Base-by-base conservation (phyloP, 306 rosid genomes). In the Mimosa bimucronata region DNA sequence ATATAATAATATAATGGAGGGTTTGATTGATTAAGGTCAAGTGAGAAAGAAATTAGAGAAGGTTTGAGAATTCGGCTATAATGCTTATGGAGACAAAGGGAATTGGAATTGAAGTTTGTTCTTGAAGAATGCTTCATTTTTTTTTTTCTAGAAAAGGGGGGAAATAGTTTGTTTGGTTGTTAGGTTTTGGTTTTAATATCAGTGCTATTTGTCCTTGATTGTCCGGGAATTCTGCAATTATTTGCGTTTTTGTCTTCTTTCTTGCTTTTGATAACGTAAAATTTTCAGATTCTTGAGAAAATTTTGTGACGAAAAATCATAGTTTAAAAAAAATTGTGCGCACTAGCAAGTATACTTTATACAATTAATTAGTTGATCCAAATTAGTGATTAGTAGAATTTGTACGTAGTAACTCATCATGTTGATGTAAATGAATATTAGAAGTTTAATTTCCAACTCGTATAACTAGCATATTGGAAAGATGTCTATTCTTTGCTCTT, bases 181-280 rank as follows among this genome's bases (percentile, higher is more conserved):
- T 77, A 66, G 57, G 19, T 73, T 81, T 74, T 38, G 44, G 71
- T 77, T 79, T 77, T 52, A 28, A 82, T 80, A 78, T 52, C 64
- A 66, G 3, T 2, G 16, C 5, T 45, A 45, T 58, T 85, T 81
- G 82, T 79, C 86, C 71, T 76, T 80, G 75, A 75, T 48, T 84
- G 64, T 80, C 87, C 87, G 73, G 82, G 79, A 85, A 88, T 85
- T 80, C 82, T 28, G 88, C 85, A 89, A 86, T 88, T 87, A 78
- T 81, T 65, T 83, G 80, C 77, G 79, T 80, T 86, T 86, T 45
- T 86, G 85, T 83, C 87, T 44, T 72, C 6, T 83, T 74, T 45
- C 71, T 61, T 40, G 48, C 77, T 76, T 2, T 66, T 7, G 21
- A 41, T 37, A 9, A 3, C 23, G 46, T 37, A 66, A 57, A 23